Percentiles rank a stretch among this genome's conserved stretches.
phyloP scores from a whole-genome alignment of 805 yeast genomes.

The Monosporozyma aerobia region DNA sequence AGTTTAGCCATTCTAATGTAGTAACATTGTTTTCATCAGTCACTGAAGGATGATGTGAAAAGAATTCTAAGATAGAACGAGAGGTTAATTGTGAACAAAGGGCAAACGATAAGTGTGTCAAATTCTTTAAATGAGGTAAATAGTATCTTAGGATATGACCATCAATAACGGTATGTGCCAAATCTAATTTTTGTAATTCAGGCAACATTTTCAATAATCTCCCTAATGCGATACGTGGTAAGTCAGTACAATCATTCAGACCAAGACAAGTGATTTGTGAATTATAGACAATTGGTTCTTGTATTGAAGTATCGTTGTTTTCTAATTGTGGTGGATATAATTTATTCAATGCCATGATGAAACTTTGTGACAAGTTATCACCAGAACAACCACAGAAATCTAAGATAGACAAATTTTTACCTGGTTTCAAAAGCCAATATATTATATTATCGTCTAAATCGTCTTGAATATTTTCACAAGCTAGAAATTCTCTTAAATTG shows the following conservation, averaged over 20 bases:
- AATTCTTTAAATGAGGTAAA: constrained; percentile 46
- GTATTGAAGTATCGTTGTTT: constrained; percentile 1
- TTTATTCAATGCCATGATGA: constrained; percentile 31
- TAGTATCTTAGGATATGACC: constrained; percentile 45
- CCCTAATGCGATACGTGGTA: constrained; percentile 46
- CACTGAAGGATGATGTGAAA: constrained; percentile 61
- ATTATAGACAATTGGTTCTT: constrained; percentile 23
- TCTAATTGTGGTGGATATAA: constrained; percentile 15
- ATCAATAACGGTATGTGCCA: constrained; percentile 72
- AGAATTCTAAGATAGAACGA: constrained; percentile 58
- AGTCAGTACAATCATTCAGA: constrained; percentile 80
- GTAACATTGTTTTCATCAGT: constrained; percentile 31
- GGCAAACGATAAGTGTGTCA: constrained; percentile 67
- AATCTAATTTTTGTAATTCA: constrained; percentile 58
- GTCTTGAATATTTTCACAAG: constrained; percentile 76
- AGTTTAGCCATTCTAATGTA: constrained; percentile 54
- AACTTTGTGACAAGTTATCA: constrained; percentile 48
- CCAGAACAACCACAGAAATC: constrained; percentile 89
- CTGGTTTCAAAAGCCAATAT: constrained; percentile 22
- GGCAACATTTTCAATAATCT: constrained; percentile 43
- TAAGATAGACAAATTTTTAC: constrained; percentile 46
- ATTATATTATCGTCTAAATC: constrained; percentile 53
- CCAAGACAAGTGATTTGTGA: constrained; percentile 41
- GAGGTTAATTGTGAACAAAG: constrained; percentile 62
- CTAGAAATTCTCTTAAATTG: constrained; percentile 67